Evolutionary conservation across 441 rosid species (phyloP).

Genomic region (Pelargonium myrrhifolium): DNA sequence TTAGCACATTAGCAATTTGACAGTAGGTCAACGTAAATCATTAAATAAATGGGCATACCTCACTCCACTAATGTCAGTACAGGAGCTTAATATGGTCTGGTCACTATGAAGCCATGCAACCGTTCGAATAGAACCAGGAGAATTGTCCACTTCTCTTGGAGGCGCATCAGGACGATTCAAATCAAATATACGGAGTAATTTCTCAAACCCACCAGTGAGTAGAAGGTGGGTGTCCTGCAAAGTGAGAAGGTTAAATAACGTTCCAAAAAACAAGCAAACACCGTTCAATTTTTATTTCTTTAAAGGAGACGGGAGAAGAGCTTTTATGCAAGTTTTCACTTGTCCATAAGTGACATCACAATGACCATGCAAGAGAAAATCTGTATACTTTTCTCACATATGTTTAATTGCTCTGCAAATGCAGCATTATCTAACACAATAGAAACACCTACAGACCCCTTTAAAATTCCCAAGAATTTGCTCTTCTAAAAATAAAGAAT

Average conservation of each 20-base stretch:
- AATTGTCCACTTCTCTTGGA: constrained; percentile 65
- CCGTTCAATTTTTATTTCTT: background rate
- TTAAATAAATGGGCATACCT: background rate
- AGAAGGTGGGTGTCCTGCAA: constrained; percentile 70
- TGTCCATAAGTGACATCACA: background rate
- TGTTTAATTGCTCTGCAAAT: background rate
- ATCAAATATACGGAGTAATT: constrained; percentile 73
- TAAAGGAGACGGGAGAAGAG: background rate
- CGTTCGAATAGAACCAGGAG: constrained; percentile 83
- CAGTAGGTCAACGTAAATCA: background rate
- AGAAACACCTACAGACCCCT: too few relatives aligned
- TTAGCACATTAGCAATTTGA: background rate
- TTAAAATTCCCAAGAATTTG: too few relatives aligned
- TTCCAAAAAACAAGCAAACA: background rate
- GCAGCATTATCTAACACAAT: too few relatives aligned
- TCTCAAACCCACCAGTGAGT: constrained; percentile 92
- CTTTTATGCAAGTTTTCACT: background rate
- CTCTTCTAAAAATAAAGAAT: too few relatives aligned
- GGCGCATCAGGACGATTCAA: constrained; percentile 75
- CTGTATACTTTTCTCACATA: background rate
- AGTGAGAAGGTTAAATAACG: background rate
- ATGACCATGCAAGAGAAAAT: too few relatives aligned
- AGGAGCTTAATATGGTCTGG: constrained; percentile 83
- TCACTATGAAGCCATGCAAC: constrained; percentile 94
- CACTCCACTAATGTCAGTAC: constrained; percentile 77